phyloP scores from a whole-genome alignment of 768 basidiomycete genomes.

The Leccinum boreale region DNA sequence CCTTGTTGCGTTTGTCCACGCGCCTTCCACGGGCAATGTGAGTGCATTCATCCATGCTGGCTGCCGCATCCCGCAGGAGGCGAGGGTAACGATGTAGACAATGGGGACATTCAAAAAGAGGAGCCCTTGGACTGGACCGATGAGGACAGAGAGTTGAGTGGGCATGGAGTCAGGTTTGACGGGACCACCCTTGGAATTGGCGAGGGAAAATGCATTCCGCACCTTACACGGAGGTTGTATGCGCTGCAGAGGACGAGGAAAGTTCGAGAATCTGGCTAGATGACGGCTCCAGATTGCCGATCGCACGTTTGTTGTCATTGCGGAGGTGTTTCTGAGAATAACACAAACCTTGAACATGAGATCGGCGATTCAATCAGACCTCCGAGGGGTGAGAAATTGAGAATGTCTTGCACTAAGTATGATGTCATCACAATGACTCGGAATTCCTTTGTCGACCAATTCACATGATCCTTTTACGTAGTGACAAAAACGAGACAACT shows the following conservation, averaged over 20 bases:
- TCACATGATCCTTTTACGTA: neutral
- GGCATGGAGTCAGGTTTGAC: conserved; percentile 5
- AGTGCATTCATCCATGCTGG: conserved; percentile 1
- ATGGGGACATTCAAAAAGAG: neutral
- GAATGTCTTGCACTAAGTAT: neutral
- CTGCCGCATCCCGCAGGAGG: neutral
- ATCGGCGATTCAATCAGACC: too few species aligned
- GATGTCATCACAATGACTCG: neutral
- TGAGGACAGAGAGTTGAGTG: neutral
- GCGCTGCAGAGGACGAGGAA: neutral
- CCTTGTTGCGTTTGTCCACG: neutral
- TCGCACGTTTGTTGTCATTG: too few species aligned
- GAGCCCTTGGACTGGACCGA: neutral
- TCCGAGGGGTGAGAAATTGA: too few species aligned
- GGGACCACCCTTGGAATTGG: conserved; percentile 3
- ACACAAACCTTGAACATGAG: too few species aligned
- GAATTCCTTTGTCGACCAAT: neutral
- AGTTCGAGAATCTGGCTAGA: neutral
- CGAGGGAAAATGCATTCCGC: neutral
- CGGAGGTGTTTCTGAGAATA: too few species aligned
- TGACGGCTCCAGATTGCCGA: too few species aligned
- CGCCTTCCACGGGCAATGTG: neutral
- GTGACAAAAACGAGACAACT: neutral
- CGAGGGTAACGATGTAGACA: neutral
- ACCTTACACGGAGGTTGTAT: neutral